Conservation (phyloP, 257 asterid genomes). For the Jaltomata sinuosa region DNA sequence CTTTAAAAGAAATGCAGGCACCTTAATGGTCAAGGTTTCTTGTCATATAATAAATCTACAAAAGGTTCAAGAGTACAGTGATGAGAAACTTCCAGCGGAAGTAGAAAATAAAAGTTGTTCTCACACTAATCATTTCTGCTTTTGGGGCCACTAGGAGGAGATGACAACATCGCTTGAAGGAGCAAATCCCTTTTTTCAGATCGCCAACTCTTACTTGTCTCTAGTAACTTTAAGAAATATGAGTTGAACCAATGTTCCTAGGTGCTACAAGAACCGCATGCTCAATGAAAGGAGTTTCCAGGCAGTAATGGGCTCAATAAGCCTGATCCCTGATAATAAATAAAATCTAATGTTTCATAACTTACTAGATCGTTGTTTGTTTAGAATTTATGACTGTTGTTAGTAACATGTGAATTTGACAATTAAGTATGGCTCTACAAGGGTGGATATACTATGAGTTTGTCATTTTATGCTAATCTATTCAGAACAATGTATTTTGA, state of each 20-base stretch:
- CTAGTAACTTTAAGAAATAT: not conserved
- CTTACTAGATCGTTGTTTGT: not conserved
- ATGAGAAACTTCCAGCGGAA: not conserved
- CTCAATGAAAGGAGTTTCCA: not conserved
- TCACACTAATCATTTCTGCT: not conserved
- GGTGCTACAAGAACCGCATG: not conserved
- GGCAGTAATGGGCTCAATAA: not conserved
- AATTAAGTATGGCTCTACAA: not conserved
- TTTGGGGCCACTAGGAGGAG: not conserved
- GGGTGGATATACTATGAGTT: not conserved
- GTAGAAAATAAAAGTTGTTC: not conserved
- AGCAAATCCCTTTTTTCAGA: not conserved
- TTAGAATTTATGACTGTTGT: not conserved
- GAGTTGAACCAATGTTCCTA: not conserved
- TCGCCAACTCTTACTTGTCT: not conserved
- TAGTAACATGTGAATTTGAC: not conserved
- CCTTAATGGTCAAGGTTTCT: not conserved
- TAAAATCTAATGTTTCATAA: not conserved
- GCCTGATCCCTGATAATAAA: not conserved
- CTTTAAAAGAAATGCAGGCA: not conserved
- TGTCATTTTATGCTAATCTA: not conserved
- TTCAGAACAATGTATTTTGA: not conserved
- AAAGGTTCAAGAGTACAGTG: not conserved
- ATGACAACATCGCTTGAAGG: not conserved
- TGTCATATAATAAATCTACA: not conserved